Percentiles rank a stretch among this genome's conserved stretches.
Evolutionary conservation across 139 green algal species (phyloP).

Genomic region (Chlorokybus atmophyticus): DNA sequence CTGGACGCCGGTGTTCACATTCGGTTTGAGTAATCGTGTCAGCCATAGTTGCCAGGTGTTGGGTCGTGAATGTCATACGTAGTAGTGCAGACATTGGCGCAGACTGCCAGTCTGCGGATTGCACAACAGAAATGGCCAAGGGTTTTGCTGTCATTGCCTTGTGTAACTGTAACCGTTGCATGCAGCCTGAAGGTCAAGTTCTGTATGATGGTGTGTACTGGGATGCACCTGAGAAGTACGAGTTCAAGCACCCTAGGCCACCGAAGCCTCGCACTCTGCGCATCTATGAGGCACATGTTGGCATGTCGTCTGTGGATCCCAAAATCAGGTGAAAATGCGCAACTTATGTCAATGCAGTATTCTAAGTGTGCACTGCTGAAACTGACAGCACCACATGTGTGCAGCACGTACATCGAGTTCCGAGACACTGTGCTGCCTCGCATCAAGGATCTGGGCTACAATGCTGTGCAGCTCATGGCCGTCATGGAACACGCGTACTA

Average conservation of each 20-base stretch:
- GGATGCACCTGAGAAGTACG: conserved; percentile 47
- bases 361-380: too few relatives aligned
- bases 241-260: conserved; percentile 84
- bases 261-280: conserved; percentile 56
- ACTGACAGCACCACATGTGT: not conserved
- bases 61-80: too few relatives aligned
- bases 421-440: conserved; percentile 76
- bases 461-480: conserved; percentile 99
- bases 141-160: too few relatives aligned
- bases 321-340: conserved; percentile 17
- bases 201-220: conserved; percentile 43
- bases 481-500: conserved; percentile 92
- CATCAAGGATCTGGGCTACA: conserved; percentile 86
- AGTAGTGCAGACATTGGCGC: too few relatives aligned
- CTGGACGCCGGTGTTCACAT: not conserved
- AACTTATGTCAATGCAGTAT: too few relatives aligned
- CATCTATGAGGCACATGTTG: conserved; percentile 98
- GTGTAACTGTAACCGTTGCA: too few relatives aligned
- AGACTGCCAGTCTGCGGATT: too few relatives aligned
- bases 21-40: too few relatives aligned
- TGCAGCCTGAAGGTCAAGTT: conserved; percentile 31
- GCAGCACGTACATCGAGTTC: conserved; percentile 95
- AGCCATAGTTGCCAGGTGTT: too few relatives aligned
- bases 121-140: too few relatives aligned
- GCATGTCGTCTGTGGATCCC: conserved; percentile 63